phyloP scores from a whole-genome alignment of 768 basidiomycete species.

The Phaeolepiota aurea region DNA sequence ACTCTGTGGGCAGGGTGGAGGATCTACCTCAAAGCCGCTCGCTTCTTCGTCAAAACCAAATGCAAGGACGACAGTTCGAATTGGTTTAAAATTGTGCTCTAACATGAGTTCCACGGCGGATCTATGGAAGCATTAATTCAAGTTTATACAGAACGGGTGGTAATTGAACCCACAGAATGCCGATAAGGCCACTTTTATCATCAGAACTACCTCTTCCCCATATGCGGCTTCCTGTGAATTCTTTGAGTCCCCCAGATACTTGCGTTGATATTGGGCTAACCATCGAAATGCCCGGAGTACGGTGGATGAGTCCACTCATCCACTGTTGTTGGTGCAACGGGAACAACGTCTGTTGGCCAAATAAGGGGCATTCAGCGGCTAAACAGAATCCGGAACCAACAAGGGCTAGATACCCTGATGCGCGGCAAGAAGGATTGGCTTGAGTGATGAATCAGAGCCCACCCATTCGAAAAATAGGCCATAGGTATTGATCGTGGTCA shows the following conservation, averaged over 20 bases:
- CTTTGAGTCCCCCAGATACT: too few species aligned
- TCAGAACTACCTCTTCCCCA: slow-evolving; percentile 46
- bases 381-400: background rate
- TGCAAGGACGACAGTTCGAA: background rate
- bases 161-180: slow-evolving; percentile 15
- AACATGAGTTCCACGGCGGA: slow-evolving; percentile 10
- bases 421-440: slow-evolving; percentile 61
- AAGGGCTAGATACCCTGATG: slow-evolving; percentile 43
- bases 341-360: slow-evolving; percentile 47
- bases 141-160: background rate
- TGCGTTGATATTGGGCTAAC: too few species aligned
- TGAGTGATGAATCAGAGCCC: slow-evolving; percentile 51
- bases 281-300: slow-evolving; percentile 50
- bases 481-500: slow-evolving; percentile 71
- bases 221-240: slow-evolving; percentile 24
- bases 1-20: background rate
- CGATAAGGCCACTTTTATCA: slow-evolving; percentile 30
- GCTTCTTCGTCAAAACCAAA: slow-evolving; percentile 4
- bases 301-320: slow-evolving; percentile 49
- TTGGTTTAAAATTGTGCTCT: slow-evolving; percentile 1
- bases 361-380: background rate
- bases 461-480: slow-evolving; percentile 70
- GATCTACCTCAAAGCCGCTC: background rate
- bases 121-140: slow-evolving; percentile 3
- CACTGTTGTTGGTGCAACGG: slow-evolving; percentile 42